Percentiles rank a stretch among this genome's conserved stretches.
Evolutionary conservation across 2,329 filamentous ascomycete genomes (phyloP).

Genomic region (Blastomyces parvus): DNA sequence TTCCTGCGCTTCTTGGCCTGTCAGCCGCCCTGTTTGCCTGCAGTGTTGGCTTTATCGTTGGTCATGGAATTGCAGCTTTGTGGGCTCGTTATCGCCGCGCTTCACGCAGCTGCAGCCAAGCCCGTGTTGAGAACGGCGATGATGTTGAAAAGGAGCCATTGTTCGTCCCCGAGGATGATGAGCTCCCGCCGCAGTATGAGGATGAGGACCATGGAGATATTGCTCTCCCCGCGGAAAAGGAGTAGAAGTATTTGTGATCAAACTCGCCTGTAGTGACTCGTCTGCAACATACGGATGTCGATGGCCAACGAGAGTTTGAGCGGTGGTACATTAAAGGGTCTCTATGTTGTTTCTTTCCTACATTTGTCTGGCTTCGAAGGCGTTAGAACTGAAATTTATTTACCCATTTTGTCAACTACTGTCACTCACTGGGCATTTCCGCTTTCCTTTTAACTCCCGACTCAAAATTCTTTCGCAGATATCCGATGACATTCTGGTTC

Average conservation of each 20-base stretch:
- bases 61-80: constrained; percentile 37
- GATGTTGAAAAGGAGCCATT: constrained; percentile 36
- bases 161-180: constrained; percentile 20
- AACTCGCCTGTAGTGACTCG: not conserved
- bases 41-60: constrained; percentile 40
- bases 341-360: not conserved
- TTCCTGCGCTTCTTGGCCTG: constrained; percentile 39
- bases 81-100: constrained; percentile 35
- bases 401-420: not conserved
- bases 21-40: constrained; percentile 38
- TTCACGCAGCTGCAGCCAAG: constrained; percentile 20
- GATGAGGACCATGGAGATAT: constrained; percentile 25
- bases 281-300: not conserved
- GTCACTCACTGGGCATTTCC: constrained; percentile 1
- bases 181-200: constrained; percentile 30
- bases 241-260: constrained; percentile 19
- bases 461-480: not conserved
- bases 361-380: not conserved
- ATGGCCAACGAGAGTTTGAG: not conserved
- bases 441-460: not conserved
- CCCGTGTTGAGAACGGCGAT: constrained; percentile 29
- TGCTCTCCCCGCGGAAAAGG: constrained; percentile 23
- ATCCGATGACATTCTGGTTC: not conserved
- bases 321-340: not conserved
- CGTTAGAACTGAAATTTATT: not conserved